Evolutionary conservation across 768 basidiomycete genomes (phyloP).

Genomic region (Hygrophorus pudorinus): DNA sequence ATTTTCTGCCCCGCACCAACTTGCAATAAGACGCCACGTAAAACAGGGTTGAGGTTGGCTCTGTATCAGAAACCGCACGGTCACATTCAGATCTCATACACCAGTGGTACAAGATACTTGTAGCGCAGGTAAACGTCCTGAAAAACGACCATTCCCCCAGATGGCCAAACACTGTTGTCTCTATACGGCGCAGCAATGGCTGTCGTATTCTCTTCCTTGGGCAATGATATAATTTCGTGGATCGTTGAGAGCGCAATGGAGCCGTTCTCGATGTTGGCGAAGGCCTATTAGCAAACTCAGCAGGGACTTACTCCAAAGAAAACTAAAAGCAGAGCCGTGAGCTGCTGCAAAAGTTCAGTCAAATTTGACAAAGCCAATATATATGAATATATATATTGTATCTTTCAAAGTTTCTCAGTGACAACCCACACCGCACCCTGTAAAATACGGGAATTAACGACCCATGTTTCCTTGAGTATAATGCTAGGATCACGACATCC

Average conservation of each 20-base stretch:
- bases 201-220: slow-evolving; percentile 7
- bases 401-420: no score
- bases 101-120: slow-evolving; percentile 3
- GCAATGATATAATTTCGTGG: slow-evolving; percentile 9
- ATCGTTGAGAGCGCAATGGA: slow-evolving; percentile 8
- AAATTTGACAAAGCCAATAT: slow-evolving; percentile 1
- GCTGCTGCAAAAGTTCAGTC: slow-evolving; percentile 1
- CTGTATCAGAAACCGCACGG: neutral
- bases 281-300: neutral
- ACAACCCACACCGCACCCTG: no score
- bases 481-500: no score
- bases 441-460: no score
- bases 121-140: slow-evolving; percentile 7
- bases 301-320: neutral
- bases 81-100: neutral
- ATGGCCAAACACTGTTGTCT: neutral
- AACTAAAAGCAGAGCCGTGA: neutral
- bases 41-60: slow-evolving; percentile 1
- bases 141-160: slow-evolving; percentile 5
- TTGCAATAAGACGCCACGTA: slow-evolving; percentile 6
- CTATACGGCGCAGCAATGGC: neutral
- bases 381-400: no score
- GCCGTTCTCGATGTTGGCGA: slow-evolving; percentile 8
- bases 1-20: slow-evolving; percentile 5
- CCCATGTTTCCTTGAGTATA: no score